Conservation (phyloP, 1,284 basidiomycete species). For the Ustilago nuda region DNA sequence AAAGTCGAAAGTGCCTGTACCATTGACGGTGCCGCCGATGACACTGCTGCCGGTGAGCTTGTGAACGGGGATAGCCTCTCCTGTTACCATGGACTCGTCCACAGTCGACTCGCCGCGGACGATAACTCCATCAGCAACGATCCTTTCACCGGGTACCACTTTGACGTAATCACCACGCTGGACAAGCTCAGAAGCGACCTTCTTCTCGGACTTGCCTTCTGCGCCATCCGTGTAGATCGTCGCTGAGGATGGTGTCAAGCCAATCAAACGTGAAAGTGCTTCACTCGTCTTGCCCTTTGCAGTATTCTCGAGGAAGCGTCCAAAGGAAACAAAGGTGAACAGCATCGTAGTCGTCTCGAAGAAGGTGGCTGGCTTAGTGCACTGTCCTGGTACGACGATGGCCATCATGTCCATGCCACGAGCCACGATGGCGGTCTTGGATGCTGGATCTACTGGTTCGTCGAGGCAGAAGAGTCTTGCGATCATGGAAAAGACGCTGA, state of each 20-base stretch:
- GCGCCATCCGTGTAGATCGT: slow-evolving; percentile 82
- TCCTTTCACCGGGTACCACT: slow-evolving; percentile 93
- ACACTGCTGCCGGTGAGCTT: slow-evolving; percentile 86
- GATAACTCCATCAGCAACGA: slow-evolving; percentile 94
- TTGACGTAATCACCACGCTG: slow-evolving; percentile 94
- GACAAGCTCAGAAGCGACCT: slow-evolving; percentile 91
- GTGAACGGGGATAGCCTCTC: slow-evolving; percentile 89
- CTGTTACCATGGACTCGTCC: slow-evolving; percentile 97
- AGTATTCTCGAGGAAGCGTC: slow-evolving; percentile 93
- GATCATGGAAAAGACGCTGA: slow-evolving; percentile 80
- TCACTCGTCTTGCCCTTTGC: slow-evolving; percentile 98
- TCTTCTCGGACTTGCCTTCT: slow-evolving; percentile 80
- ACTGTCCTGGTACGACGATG: slow-evolving; percentile 68
- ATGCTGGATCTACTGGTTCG: slow-evolving; percentile 1
- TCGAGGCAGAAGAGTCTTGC: slow-evolving; percentile 54
- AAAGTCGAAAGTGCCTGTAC: slow-evolving; percentile 95
- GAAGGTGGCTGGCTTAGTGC: slow-evolving; percentile 86
- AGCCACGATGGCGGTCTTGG: slow-evolving; percentile 4
- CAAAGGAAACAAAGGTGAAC: slow-evolving; percentile 95
- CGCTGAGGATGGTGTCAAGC: slow-evolving; percentile 91
- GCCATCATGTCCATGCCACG: slow-evolving; percentile 32
- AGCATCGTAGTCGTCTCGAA: slow-evolving; percentile 99
- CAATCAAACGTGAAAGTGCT: slow-evolving; percentile 94
- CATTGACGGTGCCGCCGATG: slow-evolving; percentile 97
- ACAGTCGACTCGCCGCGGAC: slow-evolving; percentile 85